A percentile compares a stretch with the other conserved stretches of the same genome.
These are phyloP conservation scores for Tripterygium wilfordii DNA, from an alignment of 177 flowering plant genomes.

Conservation along the genomic window DNA sequence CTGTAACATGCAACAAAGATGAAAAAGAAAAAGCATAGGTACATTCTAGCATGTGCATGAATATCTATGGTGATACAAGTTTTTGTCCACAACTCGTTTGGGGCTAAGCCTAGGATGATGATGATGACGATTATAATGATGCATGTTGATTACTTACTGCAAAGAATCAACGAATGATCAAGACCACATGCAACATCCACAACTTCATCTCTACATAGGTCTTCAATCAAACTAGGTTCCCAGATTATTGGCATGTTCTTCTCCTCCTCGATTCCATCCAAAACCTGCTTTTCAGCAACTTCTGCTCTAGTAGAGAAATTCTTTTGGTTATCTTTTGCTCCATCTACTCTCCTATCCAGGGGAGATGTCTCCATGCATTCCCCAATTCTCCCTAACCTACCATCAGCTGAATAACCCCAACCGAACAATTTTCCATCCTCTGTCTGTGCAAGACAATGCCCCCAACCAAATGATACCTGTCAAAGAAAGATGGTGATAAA, in stretches of 20 bases:
- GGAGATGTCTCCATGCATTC: slow-evolving; percentile 27
- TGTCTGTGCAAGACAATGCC: slow-evolving; percentile 73
- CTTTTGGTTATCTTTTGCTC: background rate
- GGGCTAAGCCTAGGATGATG: background rate
- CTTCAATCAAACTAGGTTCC: slow-evolving; percentile 69
- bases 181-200: slow-evolving; percentile 81
- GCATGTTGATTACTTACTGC: slow-evolving; percentile 37
- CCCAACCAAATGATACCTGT: slow-evolving; percentile 95
- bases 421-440: slow-evolving; percentile 80
- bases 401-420: slow-evolving; percentile 93
- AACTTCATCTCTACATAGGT: slow-evolving; percentile 41
- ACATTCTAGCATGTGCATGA: background rate
- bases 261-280: slow-evolving; percentile 70
- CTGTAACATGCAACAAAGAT: slow-evolving; percentile 28
- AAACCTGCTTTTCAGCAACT: slow-evolving; percentile 60
- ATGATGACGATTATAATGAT: background rate
- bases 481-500: slow-evolving; percentile 1
- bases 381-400: slow-evolving; percentile 73
- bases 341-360: slow-evolving; percentile 19
- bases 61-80: too few relatives aligned
- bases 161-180: slow-evolving; percentile 84
- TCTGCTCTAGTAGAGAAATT: slow-evolving; percentile 23
- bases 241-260: slow-evolving; percentile 77
- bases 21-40: background rate
- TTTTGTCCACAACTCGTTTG: too few relatives aligned